Evolutionary conservation across 306 rosid genomes (phyloP).

Genomic region (Vachellia collinsii): DNA sequence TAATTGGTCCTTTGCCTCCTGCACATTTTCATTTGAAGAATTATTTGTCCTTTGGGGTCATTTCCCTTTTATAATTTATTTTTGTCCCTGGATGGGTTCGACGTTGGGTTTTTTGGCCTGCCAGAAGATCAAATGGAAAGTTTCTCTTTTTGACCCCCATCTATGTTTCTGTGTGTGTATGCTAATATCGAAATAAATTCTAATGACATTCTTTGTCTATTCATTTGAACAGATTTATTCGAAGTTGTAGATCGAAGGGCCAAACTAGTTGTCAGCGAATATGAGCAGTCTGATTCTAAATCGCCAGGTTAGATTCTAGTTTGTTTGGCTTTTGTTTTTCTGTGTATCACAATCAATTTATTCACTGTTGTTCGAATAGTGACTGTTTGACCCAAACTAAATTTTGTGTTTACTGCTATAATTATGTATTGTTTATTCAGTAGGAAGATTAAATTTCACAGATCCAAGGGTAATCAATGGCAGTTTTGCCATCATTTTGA

Average conservation of each 20-base stretch:
- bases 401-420: constrained; percentile 11
- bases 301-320: constrained; percentile 63
- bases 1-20: not conserved
- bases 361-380: not conserved
- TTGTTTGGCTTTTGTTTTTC: constrained; percentile 2
- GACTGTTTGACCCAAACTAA: constrained; percentile 13
- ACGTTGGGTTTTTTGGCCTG: constrained; percentile 14
- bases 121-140: constrained; percentile 1
- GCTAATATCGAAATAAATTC: constrained; percentile 26
- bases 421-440: constrained; percentile 24
- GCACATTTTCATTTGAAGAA: not conserved
- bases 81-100: not conserved
- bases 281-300: constrained; percentile 70
- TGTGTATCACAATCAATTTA: not conserved
- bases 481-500: not conserved
- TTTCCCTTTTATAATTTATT: not conserved
- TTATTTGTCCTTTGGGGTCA: not conserved
- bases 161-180: not conserved
- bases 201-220: constrained; percentile 5
- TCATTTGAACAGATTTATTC: constrained; percentile 62
- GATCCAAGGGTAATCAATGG: not conserved
- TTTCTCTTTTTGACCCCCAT: not conserved
- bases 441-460: not conserved
- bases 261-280: constrained; percentile 78
- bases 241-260: constrained; percentile 97